phyloP scores from a whole-genome alignment of 108 stramenopile species.

The Cylindrotheca closterium region DNA sequence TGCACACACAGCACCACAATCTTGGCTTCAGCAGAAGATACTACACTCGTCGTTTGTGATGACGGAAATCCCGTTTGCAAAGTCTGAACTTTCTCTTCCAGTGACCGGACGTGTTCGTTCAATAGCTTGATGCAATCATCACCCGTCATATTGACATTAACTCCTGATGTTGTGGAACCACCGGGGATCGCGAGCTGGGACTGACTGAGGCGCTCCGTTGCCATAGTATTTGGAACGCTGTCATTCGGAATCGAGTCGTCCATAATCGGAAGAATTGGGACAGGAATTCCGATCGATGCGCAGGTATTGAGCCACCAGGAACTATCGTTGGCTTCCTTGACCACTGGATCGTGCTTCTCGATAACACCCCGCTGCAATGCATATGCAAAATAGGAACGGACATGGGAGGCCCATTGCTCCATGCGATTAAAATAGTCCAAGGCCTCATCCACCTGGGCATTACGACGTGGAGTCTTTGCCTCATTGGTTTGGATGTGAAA shows the following conservation, averaged over 20 bases:
- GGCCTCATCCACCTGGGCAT: slow-evolving; percentile 48
- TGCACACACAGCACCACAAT: slow-evolving; percentile 27
- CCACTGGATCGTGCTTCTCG: slow-evolving; percentile 19
- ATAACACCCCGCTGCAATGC: slow-evolving; percentile 2
- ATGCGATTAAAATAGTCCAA: slow-evolving; percentile 34
- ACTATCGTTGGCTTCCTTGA: not conserved
- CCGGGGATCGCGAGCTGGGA: not conserved
- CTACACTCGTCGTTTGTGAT: not conserved
- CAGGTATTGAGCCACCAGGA: not conserved
- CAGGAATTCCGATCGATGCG: slow-evolving; percentile 31
- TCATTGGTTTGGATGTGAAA: slow-evolving; percentile 45
- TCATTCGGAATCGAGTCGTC: slow-evolving; percentile 5
- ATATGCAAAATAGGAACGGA: slow-evolving; percentile 1
- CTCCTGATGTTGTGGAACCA: not conserved
- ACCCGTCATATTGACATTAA: slow-evolving; percentile 9
- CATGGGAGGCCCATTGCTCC: slow-evolving; percentile 27
- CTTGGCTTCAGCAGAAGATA: slow-evolving; percentile 38
- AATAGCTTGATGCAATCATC: slow-evolving; percentile 37
- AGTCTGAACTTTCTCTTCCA: slow-evolving; percentile 17
- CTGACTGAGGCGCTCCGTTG: not conserved
- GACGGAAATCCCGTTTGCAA: slow-evolving; percentile 11
- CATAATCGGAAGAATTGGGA: slow-evolving; percentile 66
- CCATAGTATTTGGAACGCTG: not conserved
- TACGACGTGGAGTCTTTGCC: slow-evolving; percentile 60
- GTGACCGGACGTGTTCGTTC: slow-evolving; percentile 38